Evolutionary conservation across 1,139 yeast species (phyloP).

Genomic region (Nadsonia commutata): DNA sequence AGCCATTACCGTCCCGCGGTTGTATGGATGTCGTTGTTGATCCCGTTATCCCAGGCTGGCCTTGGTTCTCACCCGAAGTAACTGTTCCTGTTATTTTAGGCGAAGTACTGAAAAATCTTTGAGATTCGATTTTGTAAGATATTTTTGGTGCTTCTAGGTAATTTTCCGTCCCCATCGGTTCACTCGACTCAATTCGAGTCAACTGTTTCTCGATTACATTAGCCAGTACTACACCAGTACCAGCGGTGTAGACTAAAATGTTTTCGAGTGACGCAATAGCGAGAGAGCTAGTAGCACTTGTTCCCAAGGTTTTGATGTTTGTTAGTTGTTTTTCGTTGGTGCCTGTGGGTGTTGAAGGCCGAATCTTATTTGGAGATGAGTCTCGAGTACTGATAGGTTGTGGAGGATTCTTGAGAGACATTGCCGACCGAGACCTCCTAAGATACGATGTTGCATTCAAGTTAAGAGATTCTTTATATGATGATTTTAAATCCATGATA

Average conservation of each 20-base stretch:
- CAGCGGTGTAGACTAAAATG: conserved; percentile 42
- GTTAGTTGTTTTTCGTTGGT: background rate
- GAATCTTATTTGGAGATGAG: background rate
- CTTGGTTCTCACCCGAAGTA: background rate
- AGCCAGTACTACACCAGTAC: conserved; percentile 53
- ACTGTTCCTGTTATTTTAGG: conserved; percentile 8
- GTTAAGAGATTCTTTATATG: too few species aligned
- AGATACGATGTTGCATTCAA: too few species aligned
- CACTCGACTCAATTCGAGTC: too few species aligned
- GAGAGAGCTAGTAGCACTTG: background rate
- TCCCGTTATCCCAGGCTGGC: background rate
- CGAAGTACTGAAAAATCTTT: conserved; percentile 16
- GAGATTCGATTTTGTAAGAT: conserved; percentile 5
- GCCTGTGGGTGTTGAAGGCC: background rate
- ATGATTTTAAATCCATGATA: too few species aligned
- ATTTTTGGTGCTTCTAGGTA: too few species aligned
- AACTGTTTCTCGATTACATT: conserved; percentile 9
- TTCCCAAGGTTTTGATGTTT: background rate
- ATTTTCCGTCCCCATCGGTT: too few species aligned
- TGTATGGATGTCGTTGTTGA: background rate
- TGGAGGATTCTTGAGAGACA: too few species aligned
- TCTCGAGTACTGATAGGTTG: too few species aligned
- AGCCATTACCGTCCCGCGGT: conserved; percentile 2
- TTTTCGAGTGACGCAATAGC: background rate
- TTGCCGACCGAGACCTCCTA: too few species aligned